Base-by-base conservation (phyloP, 495 filamentous ascomycete genomes). In the Stereocaulon alpinum region DNA sequence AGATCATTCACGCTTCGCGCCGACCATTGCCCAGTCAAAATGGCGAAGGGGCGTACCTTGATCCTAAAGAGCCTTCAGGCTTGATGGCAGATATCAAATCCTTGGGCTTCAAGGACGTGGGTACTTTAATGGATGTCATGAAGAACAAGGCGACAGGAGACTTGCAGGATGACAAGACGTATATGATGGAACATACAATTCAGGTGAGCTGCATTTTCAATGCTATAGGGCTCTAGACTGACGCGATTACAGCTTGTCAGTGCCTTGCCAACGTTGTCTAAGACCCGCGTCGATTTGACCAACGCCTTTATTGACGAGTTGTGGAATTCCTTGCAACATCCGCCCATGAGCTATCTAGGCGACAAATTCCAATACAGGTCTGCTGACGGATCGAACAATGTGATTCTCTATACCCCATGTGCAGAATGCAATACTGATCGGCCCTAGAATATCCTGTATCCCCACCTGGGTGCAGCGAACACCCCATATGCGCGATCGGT, bases 321-420 rank as follows among this genome's bases (percentile, higher is more conserved):
- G 0, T 91, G 86, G 85, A 71, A 81, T 58, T 80, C 80, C 3
- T 63, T 78, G 61, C 75, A 76, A 32, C 77, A 80, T 64, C 77
- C 78, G 20, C 76, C 77, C 40, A 71, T 79, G 57, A 76, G 74
- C 44, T 87, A 80, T 63, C 72, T 88, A 64, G 86, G 86, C 20
- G 79, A 85, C 56, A 77, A 85, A 45, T 84, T 77, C 64, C 68
- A 75, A 56, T 90, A 88, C 64, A 78, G 86, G n/a, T 77, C 76
- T 49, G 84, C 85, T 2, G 86, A 90, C 72, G 86, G 86, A n/a
- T 87, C 82, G 0, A 78, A 82, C 65, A 82, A 83, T 67, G 63
- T 56, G 24, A 59, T 60, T 40, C 4, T 53, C 4, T 2, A 7
- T 18, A 7, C 10, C 18, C 24, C 4, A 29, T 22, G 11, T 22